These are phyloP conservation scores for Hyphopichia wangnamkhiaoensis DNA, from an alignment of 1,139 yeast genomes.

Conservation along the genomic window DNA sequence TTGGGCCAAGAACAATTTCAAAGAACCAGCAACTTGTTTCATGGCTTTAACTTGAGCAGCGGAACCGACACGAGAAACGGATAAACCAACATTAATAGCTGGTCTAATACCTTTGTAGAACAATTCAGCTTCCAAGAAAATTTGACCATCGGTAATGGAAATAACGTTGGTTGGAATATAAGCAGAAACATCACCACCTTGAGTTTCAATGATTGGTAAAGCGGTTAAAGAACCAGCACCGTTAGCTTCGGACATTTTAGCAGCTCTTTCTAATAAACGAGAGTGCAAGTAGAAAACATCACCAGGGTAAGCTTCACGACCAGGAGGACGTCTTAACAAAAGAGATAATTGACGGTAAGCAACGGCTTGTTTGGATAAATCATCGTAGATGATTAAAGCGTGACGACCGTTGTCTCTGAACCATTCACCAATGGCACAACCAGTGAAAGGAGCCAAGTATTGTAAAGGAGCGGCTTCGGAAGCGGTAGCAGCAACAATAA, in stretches of 20 bases:
- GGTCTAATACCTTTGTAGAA: constrained; percentile 99
- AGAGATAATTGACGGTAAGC: constrained; percentile 99
- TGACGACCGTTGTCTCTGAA: constrained; percentile 99
- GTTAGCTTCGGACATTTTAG: constrained; percentile 86
- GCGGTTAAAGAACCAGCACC: constrained; percentile 97
- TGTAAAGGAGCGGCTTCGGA: constrained; percentile 99
- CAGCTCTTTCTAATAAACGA: constrained; percentile 95
- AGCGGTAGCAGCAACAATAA: constrained; percentile 99
- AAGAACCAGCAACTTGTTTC: constrained; percentile 99
- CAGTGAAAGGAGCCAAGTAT: constrained; percentile 99
- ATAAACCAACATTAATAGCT: constrained; percentile 99
- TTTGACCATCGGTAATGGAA: constrained; percentile 97
- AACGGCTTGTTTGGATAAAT: constrained; percentile 98
- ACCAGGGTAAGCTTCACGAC: constrained; percentile 98
- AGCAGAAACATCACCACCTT: constrained; percentile 99
- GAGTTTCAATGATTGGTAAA: constrained; percentile 95
- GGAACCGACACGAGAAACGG: constrained; percentile 99
- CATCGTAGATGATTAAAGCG: constrained; percentile 96
- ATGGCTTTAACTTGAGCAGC: constrained; percentile 99
- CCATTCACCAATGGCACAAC: constrained; percentile 99
- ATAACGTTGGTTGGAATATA: constrained; percentile 96
- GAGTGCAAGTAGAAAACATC: constrained; percentile 97
- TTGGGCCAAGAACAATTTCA: constrained; percentile 99
- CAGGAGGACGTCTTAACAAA: constrained; percentile 96
- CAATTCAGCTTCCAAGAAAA: constrained; percentile 98